Evolutionary conservation across 176 grass and related monocot genomes (phyloP).

Genomic region (Areca catechu): DNA sequence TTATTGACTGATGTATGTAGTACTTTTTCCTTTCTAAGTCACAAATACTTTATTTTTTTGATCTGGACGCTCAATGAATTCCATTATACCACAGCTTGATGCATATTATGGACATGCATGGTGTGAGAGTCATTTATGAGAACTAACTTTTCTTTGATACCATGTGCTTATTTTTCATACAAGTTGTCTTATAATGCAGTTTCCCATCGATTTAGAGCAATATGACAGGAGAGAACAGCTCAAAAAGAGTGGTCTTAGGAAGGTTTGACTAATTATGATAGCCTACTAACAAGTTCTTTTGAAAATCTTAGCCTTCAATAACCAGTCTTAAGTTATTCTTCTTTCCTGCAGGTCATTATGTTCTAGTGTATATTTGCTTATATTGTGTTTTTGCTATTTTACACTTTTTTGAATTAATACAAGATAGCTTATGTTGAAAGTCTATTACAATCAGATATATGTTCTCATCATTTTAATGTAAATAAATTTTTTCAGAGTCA

Average conservation of each 20-base stretch:
- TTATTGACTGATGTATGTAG: slow-evolving; percentile 67
- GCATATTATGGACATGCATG: no score
- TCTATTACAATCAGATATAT: no score
- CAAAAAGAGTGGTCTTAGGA: slow-evolving; percentile 94
- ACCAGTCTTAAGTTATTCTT: not conserved
- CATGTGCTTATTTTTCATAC: slow-evolving; percentile 11
- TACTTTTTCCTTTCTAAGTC: not conserved
- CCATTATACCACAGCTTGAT: no score
- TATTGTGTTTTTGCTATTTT: slow-evolving; percentile 9
- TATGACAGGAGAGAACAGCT: slow-evolving; percentile 83
- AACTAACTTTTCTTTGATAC: no score
- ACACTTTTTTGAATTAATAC: not conserved
- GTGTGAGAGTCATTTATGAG: no score
- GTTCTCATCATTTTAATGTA: no score
- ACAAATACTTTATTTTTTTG: not conserved
- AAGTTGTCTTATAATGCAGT: slow-evolving; percentile 40
- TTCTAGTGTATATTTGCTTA: not conserved
- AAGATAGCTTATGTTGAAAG: no score
- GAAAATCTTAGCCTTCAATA: no score
- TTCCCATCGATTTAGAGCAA: slow-evolving; percentile 94
- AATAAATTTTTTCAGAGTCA: slow-evolving; percentile 50
- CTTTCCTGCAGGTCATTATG: slow-evolving; percentile 68
- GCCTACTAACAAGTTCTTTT: no score
- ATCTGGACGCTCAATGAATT: not conserved
- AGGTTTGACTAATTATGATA: slow-evolving; percentile 23